Conservation (phyloP, 257 asterid genomes). For the Gentiana straminea region DNA sequence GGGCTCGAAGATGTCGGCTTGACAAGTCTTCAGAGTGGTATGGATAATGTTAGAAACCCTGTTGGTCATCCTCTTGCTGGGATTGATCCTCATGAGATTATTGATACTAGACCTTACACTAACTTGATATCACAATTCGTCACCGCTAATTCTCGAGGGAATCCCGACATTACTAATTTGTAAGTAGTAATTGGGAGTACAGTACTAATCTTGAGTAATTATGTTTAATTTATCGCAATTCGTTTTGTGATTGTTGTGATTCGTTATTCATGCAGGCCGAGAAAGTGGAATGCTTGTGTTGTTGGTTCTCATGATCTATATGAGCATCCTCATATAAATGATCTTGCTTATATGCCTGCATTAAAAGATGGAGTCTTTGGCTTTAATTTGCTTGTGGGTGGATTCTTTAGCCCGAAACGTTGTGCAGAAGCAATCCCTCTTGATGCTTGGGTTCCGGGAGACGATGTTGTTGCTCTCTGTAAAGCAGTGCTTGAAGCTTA, state of each 20-base stretch:
- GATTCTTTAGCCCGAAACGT: constrained; percentile 83
- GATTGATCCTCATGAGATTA: constrained; percentile 80
- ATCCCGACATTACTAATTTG: constrained; percentile 84
- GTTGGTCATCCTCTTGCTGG: constrained; percentile 98
- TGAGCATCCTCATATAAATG: constrained; percentile 96
- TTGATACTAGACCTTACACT: constrained; percentile 81
- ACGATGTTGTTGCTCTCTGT: constrained; percentile 78
- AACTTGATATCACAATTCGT: constrained; percentile 70
- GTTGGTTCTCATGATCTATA: constrained; percentile 89
- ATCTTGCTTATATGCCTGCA: constrained; percentile 96
- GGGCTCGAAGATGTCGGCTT: constrained; percentile 82
- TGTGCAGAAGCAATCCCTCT: constrained; percentile 96
- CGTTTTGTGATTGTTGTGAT: too few species aligned
- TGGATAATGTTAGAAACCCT: constrained; percentile 96
- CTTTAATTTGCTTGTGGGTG: constrained; percentile 88
- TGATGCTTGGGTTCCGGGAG: constrained; percentile 94
- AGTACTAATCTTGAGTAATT: too few species aligned
- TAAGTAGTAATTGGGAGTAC: constrained; percentile 19
- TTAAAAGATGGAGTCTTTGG: constrained; percentile 68
- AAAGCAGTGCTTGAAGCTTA: constrained; percentile 69
- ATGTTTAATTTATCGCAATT: too few species aligned
- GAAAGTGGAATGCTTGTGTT: constrained; percentile 97
- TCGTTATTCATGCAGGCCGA: constrained; percentile 46
- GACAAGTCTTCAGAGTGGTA: constrained; percentile 96
- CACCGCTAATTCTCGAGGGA: constrained; percentile 75